Evolutionary conservation across 768 basidiomycete species (phyloP).

Genomic region (Amanita jacksonii): DNA sequence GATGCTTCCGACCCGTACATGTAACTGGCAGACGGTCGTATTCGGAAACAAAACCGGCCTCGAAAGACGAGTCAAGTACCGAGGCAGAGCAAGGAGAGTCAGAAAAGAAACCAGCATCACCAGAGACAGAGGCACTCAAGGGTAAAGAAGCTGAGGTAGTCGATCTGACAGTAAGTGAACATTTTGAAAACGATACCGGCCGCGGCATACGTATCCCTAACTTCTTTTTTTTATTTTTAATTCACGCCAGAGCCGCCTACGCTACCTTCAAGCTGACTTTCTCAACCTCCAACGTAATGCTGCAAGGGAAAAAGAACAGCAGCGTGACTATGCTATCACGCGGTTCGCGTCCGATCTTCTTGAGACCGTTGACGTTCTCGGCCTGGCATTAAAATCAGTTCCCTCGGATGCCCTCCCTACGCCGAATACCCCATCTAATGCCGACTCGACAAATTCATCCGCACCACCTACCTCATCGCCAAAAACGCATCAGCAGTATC

Average conservation of each 20-base stretch:
- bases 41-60: slow-evolving; percentile 43
- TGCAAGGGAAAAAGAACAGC: slow-evolving; percentile 84
- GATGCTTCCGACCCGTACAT: slow-evolving; percentile 15
- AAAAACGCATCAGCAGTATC: slow-evolving; percentile 50
- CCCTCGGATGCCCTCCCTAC: slow-evolving; percentile 37
- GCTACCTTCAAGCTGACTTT: slow-evolving; percentile 92
- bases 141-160: slow-evolving; percentile 72
- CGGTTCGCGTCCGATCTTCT: slow-evolving; percentile 86
- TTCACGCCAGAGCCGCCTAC: slow-evolving; percentile 88
- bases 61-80: slow-evolving; percentile 19
- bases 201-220: too few relatives aligned
- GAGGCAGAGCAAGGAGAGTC: slow-evolving; percentile 18
- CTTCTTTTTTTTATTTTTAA: too few relatives aligned
- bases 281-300: slow-evolving; percentile 90
- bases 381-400: slow-evolving; percentile 75
- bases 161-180: slow-evolving; percentile 65
- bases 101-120: slow-evolving; percentile 18
- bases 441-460: slow-evolving; percentile 19
- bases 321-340: slow-evolving; percentile 87
- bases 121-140: slow-evolving; percentile 53
- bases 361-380: slow-evolving; percentile 84
- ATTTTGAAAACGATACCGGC: too few relatives aligned
- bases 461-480: slow-evolving; percentile 24
- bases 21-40: slow-evolving; percentile 38
- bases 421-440: slow-evolving; percentile 16